Evolutionary conservation across 257 asterid genomes (phyloP), one percentile per base, ranked within the genome.

Genomic region (Jaltomata sinuosa): DNA sequence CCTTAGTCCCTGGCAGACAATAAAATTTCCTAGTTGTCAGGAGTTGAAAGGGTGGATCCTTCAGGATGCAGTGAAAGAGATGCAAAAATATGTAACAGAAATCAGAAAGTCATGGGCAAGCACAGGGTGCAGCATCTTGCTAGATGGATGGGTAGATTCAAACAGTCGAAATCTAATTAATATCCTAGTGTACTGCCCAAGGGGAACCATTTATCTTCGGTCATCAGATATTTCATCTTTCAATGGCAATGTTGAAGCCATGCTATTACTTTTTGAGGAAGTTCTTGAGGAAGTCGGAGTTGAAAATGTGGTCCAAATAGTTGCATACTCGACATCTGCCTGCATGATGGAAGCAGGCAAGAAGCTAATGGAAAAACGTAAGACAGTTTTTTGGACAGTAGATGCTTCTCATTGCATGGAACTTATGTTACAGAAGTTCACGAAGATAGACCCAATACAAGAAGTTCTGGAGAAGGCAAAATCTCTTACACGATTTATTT

Each of bases 41-140:
- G 95, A 92, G 87, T 85, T 95, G 64, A 85, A 83, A 68, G 95
- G 95, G 9, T 89, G 92, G 95, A 89, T 92, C 52, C 88, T 90
- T 40, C 31, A 85, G 59, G 93, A 90, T 32, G 85, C 81, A 0
- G 10, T 88, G 83, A 67, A 81, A 59, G 95, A 91, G 84, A 88
- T 83, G 87, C 87, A 8, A 15, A 83, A 80, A 0, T 85, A 87
- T 31, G 90, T 90, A 55, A 71, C 61, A 3, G 88, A 80, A 6
- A 80, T 91, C 18, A 86, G 59, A 55, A 87, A 6, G 2, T 88
- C 94, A 7, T 93, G 97, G 97, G 83, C 83, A 21, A 68, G 62
- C 22, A 86, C 93, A 0, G 97, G 97, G 0, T 93, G 97, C 86
- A 94, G 93, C 78, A 22, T 93, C 50, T 83, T 94, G 78, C 78